Evolutionary conservation across 23 red algal genomes (phyloP).

Genomic region (Gracilaria domingensis): DNA sequence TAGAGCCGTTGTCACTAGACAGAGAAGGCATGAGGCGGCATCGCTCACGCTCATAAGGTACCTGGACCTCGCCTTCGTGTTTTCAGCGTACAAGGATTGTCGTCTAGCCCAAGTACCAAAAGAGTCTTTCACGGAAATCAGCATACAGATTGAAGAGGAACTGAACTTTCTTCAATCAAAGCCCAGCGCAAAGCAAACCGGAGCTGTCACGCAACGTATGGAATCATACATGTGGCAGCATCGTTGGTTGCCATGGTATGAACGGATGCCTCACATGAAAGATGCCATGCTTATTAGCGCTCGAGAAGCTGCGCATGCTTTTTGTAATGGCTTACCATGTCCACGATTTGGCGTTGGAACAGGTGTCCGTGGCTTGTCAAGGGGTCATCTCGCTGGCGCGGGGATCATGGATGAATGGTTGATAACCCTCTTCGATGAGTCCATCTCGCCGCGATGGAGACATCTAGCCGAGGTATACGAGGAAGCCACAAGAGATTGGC

Average conservation of each 20-base stretch:
- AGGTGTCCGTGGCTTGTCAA: slow-evolving; percentile 61
- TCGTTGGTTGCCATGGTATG: slow-evolving; percentile 76
- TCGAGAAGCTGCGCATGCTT: slow-evolving; percentile 55
- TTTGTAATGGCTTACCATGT: slow-evolving; percentile 58
- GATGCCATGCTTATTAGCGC: slow-evolving; percentile 64
- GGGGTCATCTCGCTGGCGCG: slow-evolving; percentile 64
- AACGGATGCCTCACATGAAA: slow-evolving; percentile 52
- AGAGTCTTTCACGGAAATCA: slow-evolving; percentile 5
- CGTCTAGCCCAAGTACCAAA: slow-evolving; percentile 12
- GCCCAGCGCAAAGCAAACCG: slow-evolving; percentile 49
- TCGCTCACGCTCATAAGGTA: slow-evolving; percentile 62
- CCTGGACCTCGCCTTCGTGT: slow-evolving; percentile 65
- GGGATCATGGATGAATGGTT: slow-evolving; percentile 73
- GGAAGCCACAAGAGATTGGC: slow-evolving; percentile 36
- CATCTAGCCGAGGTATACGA: slow-evolving; percentile 48
- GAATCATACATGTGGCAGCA: slow-evolving; percentile 67
- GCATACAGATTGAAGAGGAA: slow-evolving; percentile 45
- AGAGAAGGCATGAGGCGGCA: slow-evolving; percentile 55
- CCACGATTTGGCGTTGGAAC: slow-evolving; percentile 47
- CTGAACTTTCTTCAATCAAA: slow-evolving; percentile 38
- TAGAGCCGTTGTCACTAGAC: slow-evolving; percentile 67
- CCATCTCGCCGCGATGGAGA: slow-evolving; percentile 32
- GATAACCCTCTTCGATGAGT: slow-evolving; percentile 33
- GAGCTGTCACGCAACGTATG: slow-evolving; percentile 48
- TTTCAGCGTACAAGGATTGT: slow-evolving; percentile 70